Evolutionary conservation across 2,329 filamentous ascomycete species (phyloP).

Genomic region (Colletotrichum destructivum): DNA sequence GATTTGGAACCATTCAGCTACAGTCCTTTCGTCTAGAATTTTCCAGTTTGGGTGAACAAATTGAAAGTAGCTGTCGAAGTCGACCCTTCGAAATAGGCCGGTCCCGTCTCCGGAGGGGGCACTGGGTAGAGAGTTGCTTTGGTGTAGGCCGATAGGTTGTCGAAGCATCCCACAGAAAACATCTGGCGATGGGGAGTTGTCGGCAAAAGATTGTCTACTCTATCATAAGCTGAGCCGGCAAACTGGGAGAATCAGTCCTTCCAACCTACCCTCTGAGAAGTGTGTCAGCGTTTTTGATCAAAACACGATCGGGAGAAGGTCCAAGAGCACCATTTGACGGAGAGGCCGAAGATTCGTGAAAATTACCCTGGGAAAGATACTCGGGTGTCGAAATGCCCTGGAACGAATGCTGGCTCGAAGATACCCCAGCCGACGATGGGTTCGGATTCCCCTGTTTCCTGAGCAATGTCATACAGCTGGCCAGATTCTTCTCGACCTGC

Average conservation of each 20-base stretch:
- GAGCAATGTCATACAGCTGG: conserved; percentile 19
- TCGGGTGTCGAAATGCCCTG: not conserved
- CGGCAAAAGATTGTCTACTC: not conserved
- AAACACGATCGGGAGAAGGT: not conserved
- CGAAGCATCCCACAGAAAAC: not conserved
- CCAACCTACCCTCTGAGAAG: not conserved
- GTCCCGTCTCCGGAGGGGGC: conserved; percentile 1
- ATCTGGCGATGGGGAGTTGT: not conserved
- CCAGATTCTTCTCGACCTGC: conserved; percentile 17
- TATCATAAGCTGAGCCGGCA: not conserved
- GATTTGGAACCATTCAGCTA: conserved; percentile 10
- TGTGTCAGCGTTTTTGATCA: not conserved
- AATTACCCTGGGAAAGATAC: not conserved
- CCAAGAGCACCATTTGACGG: not conserved
- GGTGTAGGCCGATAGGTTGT: not conserved
- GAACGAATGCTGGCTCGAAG: not conserved
- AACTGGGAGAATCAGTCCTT: not conserved
- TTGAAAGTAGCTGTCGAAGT: conserved; percentile 20
- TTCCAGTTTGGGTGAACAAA: conserved; percentile 21
- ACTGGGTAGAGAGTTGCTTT: conserved; percentile 1
- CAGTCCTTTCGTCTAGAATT: conserved; percentile 6
- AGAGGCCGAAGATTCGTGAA: not conserved
- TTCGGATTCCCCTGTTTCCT: conserved; percentile 15
- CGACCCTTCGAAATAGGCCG: conserved; percentile 8
- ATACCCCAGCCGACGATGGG: not conserved